A percentile compares a stretch with the other conserved stretches of the same genome.
Conservation (phyloP, 2,329 filamentous ascomycete genomes). For the Aspergillus cejpii region DNA sequence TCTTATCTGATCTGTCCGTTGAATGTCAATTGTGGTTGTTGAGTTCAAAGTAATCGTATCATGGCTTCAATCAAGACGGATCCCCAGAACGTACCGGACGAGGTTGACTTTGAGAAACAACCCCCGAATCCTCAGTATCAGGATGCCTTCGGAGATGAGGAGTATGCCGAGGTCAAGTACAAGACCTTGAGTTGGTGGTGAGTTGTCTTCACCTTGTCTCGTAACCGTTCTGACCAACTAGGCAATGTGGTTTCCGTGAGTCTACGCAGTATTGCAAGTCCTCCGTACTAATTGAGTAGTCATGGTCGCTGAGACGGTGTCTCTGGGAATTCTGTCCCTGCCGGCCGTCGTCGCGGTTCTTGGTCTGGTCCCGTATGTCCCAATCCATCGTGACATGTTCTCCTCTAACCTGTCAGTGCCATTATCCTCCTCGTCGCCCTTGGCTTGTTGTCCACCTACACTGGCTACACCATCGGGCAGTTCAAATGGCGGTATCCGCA, state of each 20-base stretch:
- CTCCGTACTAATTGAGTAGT: conserved; percentile 25
- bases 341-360: conserved; percentile 47
- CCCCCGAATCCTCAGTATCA: conserved; percentile 2
- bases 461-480: conserved; percentile 52
- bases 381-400: not conserved
- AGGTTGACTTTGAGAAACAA: conserved; percentile 4
- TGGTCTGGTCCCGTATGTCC: conserved; percentile 44
- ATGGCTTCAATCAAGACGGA: no score
- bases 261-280: no score
- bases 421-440: conserved; percentile 48
- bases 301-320: conserved; percentile 53
- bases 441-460: conserved; percentile 50
- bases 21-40: not conserved
- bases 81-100: not conserved
- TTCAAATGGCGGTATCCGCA: conserved; percentile 51
- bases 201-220: no score
- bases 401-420: conserved; percentile 29
- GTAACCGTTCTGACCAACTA: conserved; percentile 14
- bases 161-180: conserved; percentile 41
- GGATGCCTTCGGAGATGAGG: conserved; percentile 33
- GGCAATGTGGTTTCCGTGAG: conserved; percentile 38
- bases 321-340: conserved; percentile 50
- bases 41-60: no score
- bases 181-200: conserved; percentile 43
- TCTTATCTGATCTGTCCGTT: not conserved